A percentile compares a stretch with the other conserved stretches of the same genome.
Evolutionary conservation across 2,329 filamentous ascomycete genomes (phyloP).

Genomic region (Colletotrichum phormii): DNA sequence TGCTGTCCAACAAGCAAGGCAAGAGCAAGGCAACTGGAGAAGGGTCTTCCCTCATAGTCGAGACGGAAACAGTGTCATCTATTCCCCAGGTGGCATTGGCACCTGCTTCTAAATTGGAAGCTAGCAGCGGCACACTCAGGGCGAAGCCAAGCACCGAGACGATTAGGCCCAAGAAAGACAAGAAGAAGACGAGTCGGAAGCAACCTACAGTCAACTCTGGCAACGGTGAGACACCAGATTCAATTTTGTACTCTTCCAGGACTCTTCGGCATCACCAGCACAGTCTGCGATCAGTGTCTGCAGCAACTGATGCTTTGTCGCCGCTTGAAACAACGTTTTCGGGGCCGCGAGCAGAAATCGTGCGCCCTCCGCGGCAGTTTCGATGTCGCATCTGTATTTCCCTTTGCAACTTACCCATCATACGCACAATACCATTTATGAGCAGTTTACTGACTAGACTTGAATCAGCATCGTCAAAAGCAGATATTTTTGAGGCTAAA

Average conservation of each 20-base stretch:
- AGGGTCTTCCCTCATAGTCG: constrained; percentile 92
- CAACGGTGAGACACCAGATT: constrained; percentile 71
- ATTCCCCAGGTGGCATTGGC: constrained; percentile 86
- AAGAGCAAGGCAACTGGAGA: constrained; percentile 77
- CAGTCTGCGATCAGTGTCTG: constrained; percentile 51
- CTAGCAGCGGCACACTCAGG: constrained; percentile 78
- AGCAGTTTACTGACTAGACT: constrained; percentile 58
- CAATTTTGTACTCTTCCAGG: constrained; percentile 18
- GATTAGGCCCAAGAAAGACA: constrained; percentile 93
- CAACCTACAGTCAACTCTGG: constrained; percentile 76
- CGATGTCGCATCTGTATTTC: not conserved
- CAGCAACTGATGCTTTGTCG: constrained; percentile 46
- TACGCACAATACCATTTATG: constrained; percentile 48
- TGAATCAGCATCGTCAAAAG: constrained; percentile 85
- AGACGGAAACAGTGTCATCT: constrained; percentile 94
- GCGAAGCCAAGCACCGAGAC: constrained; percentile 95
- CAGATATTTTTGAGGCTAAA: constrained; percentile 97
- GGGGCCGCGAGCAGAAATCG: constrained; percentile 47
- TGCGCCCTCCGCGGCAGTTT: constrained; percentile 40
- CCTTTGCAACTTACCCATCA: not conserved
- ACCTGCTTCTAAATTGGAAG: constrained; percentile 71
- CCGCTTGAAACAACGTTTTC: constrained; percentile 49
- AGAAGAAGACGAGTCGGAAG: constrained; percentile 83
- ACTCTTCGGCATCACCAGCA: constrained; percentile 53
- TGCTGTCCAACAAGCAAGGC: constrained; percentile 71